phyloP scores from a whole-genome alignment of 352 stramenopile genomes.

The Globisporangium cederbergense region DNA sequence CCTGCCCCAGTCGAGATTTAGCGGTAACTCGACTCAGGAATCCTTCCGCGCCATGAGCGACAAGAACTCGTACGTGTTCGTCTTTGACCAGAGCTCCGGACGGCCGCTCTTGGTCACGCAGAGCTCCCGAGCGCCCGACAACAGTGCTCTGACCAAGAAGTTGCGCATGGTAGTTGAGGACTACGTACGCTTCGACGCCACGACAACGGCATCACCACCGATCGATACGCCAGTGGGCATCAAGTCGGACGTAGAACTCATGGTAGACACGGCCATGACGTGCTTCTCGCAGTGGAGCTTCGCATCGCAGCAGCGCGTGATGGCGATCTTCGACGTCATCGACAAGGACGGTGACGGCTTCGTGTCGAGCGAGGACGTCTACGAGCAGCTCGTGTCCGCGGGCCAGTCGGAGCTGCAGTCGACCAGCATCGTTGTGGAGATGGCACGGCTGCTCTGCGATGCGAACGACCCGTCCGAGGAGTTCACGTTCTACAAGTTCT shows the following conservation, averaged over 20 bases:
- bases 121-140: not conserved
- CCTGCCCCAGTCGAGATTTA: constrained; percentile 3
- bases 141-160: constrained; percentile 13
- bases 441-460: constrained; percentile 39
- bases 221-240: constrained; percentile 35
- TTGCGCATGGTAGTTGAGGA: constrained; percentile 36
- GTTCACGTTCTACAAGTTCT: constrained; percentile 47
- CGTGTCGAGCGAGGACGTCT: constrained; percentile 42
- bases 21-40: not conserved
- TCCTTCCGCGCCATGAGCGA: constrained; percentile 24
- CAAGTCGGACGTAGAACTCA: constrained; percentile 56
- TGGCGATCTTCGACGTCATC: constrained; percentile 37
- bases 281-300: constrained; percentile 43
- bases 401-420: constrained; percentile 31
- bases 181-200: constrained; percentile 29
- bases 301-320: constrained; percentile 28
- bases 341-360: constrained; percentile 49
- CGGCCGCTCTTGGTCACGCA: constrained; percentile 38
- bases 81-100: constrained; percentile 34
- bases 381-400: constrained; percentile 32
- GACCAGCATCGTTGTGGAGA: constrained; percentile 34
- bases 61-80: constrained; percentile 46
- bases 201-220: not conserved
- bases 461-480: constrained; percentile 46
- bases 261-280: constrained; percentile 40